Percentiles rank a stretch among this genome's conserved stretches.
These are phyloP conservation scores for Pontederia paniculata DNA, from an alignment of 176 grass and related monocot genomes.

Conservation along the genomic window DNA sequence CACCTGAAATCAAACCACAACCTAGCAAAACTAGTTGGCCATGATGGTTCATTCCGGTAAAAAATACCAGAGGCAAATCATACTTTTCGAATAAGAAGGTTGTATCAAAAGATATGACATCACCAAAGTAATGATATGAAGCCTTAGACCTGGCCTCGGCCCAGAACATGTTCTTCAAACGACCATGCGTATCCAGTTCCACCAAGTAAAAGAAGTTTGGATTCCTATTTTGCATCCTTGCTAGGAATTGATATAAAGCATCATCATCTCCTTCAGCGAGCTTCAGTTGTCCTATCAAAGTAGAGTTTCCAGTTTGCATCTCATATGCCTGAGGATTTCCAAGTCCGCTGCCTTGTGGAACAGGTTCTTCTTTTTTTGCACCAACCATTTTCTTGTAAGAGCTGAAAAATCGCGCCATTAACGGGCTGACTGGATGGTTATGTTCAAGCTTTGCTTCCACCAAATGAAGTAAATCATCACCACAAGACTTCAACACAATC, in stretches of 20 bases:
- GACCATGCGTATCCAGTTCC: conserved; percentile 18
- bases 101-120: conserved; percentile 17
- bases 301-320: not conserved
- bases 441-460: conserved; percentile 14
- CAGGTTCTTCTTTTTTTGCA: not conserved
- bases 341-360: not conserved
- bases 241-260: conserved; percentile 11
- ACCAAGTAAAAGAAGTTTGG: conserved; percentile 19
- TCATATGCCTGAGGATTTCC: conserved; percentile 1
- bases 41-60: conserved; percentile 18
- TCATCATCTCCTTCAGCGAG: conserved; percentile 21
- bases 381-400: conserved; percentile 15
- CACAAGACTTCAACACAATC: conserved; percentile 7
- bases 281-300: conserved; percentile 6
- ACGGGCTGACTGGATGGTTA: conserved; percentile 15
- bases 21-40: conserved; percentile 21
- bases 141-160: conserved; percentile 15
- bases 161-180: conserved; percentile 17
- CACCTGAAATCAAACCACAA: conserved; percentile 13
- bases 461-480: conserved; percentile 8
- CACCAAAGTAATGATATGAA: conserved; percentile 21
- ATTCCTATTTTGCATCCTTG: conserved; percentile 17
- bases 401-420: conserved; percentile 13
- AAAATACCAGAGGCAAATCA: conserved; percentile 20
- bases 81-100: conserved; percentile 21